Percentiles rank a stretch among this genome's conserved stretches.
Evolutionary conservation across 768 basidiomycete genomes (phyloP).

Genomic region (Boletus rubescentipes): DNA sequence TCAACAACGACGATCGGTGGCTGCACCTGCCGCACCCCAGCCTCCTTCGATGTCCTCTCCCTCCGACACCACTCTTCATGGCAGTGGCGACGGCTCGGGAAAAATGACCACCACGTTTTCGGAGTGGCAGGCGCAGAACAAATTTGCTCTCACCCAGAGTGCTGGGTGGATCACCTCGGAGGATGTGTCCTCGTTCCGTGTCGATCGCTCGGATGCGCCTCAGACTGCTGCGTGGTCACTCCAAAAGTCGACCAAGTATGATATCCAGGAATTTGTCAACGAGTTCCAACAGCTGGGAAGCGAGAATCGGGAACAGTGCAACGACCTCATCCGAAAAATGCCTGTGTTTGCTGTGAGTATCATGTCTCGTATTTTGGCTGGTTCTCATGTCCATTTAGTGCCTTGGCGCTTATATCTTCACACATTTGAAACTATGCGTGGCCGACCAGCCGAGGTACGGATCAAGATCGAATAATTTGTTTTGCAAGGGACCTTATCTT

Average conservation of each 20-base stretch:
- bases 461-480: not conserved
- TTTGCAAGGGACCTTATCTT: not conserved
- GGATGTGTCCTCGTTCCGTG: conserved; percentile 24
- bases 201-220: conserved; percentile 27
- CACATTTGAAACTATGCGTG: conserved; percentile 26
- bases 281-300: conserved; percentile 9
- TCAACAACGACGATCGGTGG: not conserved
- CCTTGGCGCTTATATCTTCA: conserved; percentile 23
- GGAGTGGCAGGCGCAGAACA: conserved; percentile 18
- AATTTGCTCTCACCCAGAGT: conserved; percentile 5
- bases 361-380: not conserved
- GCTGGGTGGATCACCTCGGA: conserved; percentile 20
- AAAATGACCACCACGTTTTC: conserved; percentile 19
- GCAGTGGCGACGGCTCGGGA: not conserved
- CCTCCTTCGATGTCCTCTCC: not conserved
- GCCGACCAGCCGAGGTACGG: conserved; percentile 16
- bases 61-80: not conserved
- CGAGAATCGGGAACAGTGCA: conserved; percentile 18
- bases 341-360: conserved; percentile 24
- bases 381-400: conserved; percentile 13
- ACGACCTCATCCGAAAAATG: conserved; percentile 14
- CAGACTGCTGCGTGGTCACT: conserved; percentile 18
- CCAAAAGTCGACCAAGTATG: conserved; percentile 21
- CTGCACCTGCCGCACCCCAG: not conserved
- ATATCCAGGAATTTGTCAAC: conserved; percentile 21